These are phyloP conservation scores for Coemansia sp. DNA, from an alignment of 192 early-diverging fungal species.

Conservation along the genomic window DNA sequence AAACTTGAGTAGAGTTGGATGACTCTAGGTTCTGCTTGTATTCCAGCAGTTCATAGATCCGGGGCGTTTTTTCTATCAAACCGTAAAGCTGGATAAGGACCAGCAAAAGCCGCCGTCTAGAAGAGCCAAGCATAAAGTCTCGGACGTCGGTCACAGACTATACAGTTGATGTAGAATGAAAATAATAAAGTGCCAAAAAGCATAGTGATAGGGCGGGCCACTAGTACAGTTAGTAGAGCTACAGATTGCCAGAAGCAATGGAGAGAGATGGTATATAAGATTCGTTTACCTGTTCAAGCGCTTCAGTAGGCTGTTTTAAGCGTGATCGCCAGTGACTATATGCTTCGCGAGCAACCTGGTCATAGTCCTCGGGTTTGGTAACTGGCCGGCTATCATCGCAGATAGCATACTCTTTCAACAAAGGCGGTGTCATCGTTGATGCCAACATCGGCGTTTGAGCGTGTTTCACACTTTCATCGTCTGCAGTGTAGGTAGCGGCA, in stretches of 20 bases:
- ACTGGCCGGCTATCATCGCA: slow-evolving; percentile 27
- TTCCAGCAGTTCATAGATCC: slow-evolving; percentile 35
- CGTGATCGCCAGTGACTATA: slow-evolving; percentile 40
- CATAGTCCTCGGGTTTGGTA: slow-evolving; percentile 28
- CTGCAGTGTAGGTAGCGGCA: not conserved
- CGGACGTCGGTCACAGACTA: slow-evolving; percentile 38
- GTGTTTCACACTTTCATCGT: not conserved
- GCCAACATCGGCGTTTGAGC: not conserved
- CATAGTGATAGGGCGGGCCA: not conserved
- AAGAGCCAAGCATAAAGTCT: slow-evolving; percentile 35
- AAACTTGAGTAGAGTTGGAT: slow-evolving; percentile 18
- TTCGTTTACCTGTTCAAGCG: slow-evolving; percentile 39
- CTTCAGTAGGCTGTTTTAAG: slow-evolving; percentile 23
- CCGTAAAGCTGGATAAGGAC: slow-evolving; percentile 44
- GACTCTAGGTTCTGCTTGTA: slow-evolving; percentile 27
- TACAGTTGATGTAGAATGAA: not conserved
- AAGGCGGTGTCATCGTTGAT: slow-evolving; percentile 18
- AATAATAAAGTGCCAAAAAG: not conserved
- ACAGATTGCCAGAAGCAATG: not conserved
- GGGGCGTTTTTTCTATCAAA: slow-evolving; percentile 35
- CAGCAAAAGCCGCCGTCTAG: slow-evolving; percentile 40
- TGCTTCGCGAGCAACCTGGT: slow-evolving; percentile 26
- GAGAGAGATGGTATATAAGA: not conserved
- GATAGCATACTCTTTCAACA: slow-evolving; percentile 2
- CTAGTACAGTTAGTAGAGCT: not conserved